Evolutionary conservation across 768 basidiomycete species (phyloP).

Genomic region (Lactifluus pinguis): DNA sequence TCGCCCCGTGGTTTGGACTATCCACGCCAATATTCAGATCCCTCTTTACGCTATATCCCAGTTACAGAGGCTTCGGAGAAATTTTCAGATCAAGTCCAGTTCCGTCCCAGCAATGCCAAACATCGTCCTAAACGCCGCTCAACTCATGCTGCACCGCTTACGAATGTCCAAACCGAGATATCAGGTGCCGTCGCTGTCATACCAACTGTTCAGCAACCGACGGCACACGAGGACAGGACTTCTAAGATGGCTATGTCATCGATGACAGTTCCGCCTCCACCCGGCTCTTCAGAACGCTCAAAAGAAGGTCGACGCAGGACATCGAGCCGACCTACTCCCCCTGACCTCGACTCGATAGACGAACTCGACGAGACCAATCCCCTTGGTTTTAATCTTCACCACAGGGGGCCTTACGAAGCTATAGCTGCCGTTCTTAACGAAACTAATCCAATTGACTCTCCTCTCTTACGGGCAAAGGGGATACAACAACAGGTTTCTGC

Average conservation of each 20-base stretch:
- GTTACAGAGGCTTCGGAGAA: background rate
- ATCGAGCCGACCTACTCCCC: constrained; percentile 22
- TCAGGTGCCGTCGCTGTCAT: background rate
- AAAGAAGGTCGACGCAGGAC: constrained; percentile 23
- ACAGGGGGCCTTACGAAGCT: constrained; percentile 69
- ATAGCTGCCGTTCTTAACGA: constrained; percentile 25
- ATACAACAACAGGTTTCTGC: constrained; percentile 10
- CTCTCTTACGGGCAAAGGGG: constrained; percentile 1
- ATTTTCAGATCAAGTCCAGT: background rate
- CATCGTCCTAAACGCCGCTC: constrained; percentile 7
- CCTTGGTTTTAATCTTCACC: constrained; percentile 53
- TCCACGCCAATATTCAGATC: background rate
- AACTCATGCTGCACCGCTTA: background rate
- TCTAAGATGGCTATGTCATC: constrained; percentile 6
- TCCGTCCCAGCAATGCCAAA: background rate
- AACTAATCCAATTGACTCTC: constrained; percentile 10
- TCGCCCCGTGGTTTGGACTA: background rate
- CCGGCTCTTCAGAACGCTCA: constrained; percentile 12
- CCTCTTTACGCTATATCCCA: background rate
- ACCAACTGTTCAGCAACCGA: background rate
- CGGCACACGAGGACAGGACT: background rate
- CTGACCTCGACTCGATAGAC: constrained; percentile 59
- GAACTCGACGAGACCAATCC: constrained; percentile 73
- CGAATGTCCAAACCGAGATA: background rate
- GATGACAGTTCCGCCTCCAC: background rate